phyloP scores from a whole-genome alignment of 2,329 filamentous ascomycete species.

The Monosporascus sp. region DNA sequence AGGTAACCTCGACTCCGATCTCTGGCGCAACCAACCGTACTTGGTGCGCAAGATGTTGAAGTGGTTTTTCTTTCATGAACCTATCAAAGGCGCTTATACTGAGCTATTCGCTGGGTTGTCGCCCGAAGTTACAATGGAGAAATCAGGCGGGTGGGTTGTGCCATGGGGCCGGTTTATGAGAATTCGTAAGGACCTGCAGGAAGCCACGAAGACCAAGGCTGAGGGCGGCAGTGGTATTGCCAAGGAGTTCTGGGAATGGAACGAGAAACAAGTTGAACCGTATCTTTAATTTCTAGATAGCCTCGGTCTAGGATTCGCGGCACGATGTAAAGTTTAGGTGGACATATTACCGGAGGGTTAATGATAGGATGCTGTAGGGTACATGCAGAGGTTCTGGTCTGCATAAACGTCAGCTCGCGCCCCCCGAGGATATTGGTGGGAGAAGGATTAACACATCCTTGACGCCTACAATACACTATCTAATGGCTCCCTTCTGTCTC shows the following conservation, averaged over 20 bases:
- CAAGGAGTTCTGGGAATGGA: slow-evolving; percentile 36
- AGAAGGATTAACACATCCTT: too few species aligned
- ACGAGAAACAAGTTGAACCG: slow-evolving; percentile 16
- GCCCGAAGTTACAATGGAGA: slow-evolving; percentile 25
- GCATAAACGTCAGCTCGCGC: too few species aligned
- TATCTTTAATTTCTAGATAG: too few species aligned
- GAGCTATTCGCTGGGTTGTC: slow-evolving; percentile 33
- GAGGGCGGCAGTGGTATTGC: slow-evolving; percentile 31
- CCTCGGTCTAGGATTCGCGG: too few species aligned
- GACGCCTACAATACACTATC: too few species aligned
- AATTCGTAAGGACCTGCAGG: slow-evolving; percentile 24
- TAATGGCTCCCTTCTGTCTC: too few species aligned
- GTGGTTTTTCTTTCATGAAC: slow-evolving; percentile 3
- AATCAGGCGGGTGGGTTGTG: slow-evolving; percentile 26
- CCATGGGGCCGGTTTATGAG: slow-evolving; percentile 36
- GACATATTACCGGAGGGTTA: too few species aligned
- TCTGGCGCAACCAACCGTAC: slow-evolving; percentile 6
- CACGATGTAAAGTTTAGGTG: too few species aligned
- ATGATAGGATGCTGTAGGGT: too few species aligned
- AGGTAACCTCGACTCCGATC: slow-evolving; percentile 12
- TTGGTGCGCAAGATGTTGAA: slow-evolving; percentile 1
- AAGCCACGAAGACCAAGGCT: slow-evolving; percentile 17
- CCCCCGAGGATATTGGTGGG: too few species aligned
- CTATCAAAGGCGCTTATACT: slow-evolving; percentile 30
- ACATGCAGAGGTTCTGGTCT: too few species aligned